These are phyloP conservation scores for Dictyostelium firmibasis DNA, from an alignment of 78 protist species.

Conservation along the genomic window DNA sequence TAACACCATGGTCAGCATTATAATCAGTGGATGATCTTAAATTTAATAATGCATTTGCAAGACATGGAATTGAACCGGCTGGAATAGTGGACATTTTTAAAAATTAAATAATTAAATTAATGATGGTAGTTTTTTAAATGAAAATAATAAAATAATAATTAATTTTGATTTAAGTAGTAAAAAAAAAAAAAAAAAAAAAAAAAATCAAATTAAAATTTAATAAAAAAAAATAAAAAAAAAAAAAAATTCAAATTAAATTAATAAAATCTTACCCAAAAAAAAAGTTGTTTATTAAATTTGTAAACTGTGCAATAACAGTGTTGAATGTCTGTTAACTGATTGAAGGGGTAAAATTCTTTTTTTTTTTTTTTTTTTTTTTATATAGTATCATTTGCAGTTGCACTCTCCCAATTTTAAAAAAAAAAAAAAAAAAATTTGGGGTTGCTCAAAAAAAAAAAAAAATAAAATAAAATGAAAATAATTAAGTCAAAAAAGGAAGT, in stretches of 20 bases:
- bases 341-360: no score
- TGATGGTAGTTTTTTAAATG: neutral
- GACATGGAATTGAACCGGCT: neutral
- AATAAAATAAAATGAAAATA: no score
- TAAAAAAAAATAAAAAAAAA: neutral
- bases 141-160: neutral
- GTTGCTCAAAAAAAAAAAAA: no score
- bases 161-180: neutral
- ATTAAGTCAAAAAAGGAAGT: no score
- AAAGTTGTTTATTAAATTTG: neutral
- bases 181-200: neutral
- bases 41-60: slow-evolving; percentile 15
- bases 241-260: neutral
- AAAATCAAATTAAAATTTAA: neutral
- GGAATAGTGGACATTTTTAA: neutral
- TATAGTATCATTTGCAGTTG: no score
- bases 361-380: no score
- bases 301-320: neutral
- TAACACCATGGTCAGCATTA: slow-evolving; percentile 11
- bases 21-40: slow-evolving; percentile 18
- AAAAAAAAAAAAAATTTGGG: no score
- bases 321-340: no score
- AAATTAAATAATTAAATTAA: no score
- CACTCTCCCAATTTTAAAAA: no score
- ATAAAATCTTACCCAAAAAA: neutral